These are phyloP conservation scores for Grosmannia huntii DNA, from an alignment of 2,329 filamentous ascomycete genomes.

Conservation along the genomic window DNA sequence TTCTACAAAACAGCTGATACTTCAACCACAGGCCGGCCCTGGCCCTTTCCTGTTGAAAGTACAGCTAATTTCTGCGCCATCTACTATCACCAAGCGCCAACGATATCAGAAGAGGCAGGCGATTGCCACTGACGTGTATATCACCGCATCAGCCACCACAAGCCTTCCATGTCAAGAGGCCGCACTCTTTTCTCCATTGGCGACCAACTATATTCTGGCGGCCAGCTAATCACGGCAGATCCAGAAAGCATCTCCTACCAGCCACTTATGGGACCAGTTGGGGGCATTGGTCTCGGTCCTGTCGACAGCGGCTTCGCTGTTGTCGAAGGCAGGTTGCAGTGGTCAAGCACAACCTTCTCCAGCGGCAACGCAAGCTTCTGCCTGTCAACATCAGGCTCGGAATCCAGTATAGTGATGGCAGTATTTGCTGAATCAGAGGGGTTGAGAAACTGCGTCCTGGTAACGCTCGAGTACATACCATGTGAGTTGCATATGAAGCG, in stretches of 20 bases:
- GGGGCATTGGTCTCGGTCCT: background rate
- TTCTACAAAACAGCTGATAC: background rate
- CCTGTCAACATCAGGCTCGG: background rate
- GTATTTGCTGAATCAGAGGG: background rate
- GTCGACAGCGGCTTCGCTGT: background rate
- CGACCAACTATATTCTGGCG: background rate
- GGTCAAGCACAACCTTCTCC: background rate
- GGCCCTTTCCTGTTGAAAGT: background rate
- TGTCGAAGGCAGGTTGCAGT: background rate
- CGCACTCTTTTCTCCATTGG: background rate
- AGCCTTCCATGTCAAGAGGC: background rate
- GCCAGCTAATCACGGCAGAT: background rate
- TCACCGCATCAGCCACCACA: background rate
- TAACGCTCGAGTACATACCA: background rate
- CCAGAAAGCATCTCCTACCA: background rate
- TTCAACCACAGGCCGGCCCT: background rate
- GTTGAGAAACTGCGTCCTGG: background rate
- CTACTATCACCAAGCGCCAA: background rate
- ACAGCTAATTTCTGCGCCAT: background rate
- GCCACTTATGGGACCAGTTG: background rate
- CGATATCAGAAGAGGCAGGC: background rate
- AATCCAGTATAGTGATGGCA: background rate
- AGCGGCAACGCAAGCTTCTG: background rate
- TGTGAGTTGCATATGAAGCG: background rate
- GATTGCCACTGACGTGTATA: background rate